A percentile compares a stretch with the other conserved stretches of the same genome.
These are phyloP conservation scores for Cyclaneusma minus DNA, from an alignment of 2,329 filamentous ascomycete genomes.

Conservation along the genomic window DNA sequence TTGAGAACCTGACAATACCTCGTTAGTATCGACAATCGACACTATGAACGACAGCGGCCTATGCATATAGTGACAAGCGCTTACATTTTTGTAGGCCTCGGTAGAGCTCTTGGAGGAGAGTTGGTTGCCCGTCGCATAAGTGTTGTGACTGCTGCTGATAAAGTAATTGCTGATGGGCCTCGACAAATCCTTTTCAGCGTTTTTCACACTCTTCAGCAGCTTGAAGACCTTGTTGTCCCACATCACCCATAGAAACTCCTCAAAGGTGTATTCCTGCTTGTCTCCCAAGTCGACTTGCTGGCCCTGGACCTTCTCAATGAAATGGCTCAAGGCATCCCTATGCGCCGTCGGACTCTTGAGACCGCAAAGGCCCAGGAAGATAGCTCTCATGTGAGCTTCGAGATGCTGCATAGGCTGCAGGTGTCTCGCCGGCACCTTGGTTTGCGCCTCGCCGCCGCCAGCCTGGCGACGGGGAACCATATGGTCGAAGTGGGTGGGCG, in stretches of 20 bases:
- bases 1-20: constrained; percentile 43
- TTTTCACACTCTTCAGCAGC: constrained; percentile 7
- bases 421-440: constrained; percentile 10
- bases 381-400: constrained; percentile 28
- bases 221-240: constrained; percentile 16
- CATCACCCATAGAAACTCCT: constrained; percentile 16
- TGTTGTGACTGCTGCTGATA: constrained; percentile 91
- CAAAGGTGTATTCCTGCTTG: constrained; percentile 16
- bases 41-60: constrained; percentile 2
- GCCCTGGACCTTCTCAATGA: constrained; percentile 33
- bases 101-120: constrained; percentile 62
- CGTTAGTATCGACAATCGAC: constrained; percentile 4
- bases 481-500: constrained; percentile 2
- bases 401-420: constrained; percentile 32
- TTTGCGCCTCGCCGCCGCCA: constrained; percentile 11
- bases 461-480: constrained; percentile 9
- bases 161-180: constrained; percentile 53
- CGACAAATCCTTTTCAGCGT: constrained; percentile 14
- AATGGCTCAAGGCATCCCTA: constrained; percentile 26
- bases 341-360: constrained; percentile 18
- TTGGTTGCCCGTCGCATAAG: constrained; percentile 79
- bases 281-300: constrained; percentile 8
- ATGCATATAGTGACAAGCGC: constrained; percentile 15
- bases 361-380: constrained; percentile 30
- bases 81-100: constrained; percentile 61